Base-by-base conservation (phyloP, 257 asterid species). In the Solanum clarkiae region DNA sequence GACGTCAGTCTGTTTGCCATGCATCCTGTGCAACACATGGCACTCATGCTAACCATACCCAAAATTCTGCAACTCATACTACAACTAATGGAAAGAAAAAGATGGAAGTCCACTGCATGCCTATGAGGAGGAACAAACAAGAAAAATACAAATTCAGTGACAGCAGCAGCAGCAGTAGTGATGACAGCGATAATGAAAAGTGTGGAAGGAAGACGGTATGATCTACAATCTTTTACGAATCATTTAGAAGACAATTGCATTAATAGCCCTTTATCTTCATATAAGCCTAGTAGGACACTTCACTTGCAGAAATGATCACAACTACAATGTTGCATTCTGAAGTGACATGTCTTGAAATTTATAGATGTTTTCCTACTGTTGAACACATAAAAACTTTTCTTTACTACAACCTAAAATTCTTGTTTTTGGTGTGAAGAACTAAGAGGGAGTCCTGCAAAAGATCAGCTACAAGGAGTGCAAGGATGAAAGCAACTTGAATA, bases 141-240 rank as follows among this genome's bases (percentile, higher is more conserved):
- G 86, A 69, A 84, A 57, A 57, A 69, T 51, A 53, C 86, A 51
- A 74, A 55, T 53, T 60, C 66, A 36, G 80, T 8, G 80, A 74
- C 81, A 68, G 86, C 65, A 79, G 83, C 82, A 77, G 82, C 24
- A 75, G 82, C 65, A 84, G 81, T 55, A 83, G 86, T 47, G 75
- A 75, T 84, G 86, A 84, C 71, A 84, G 86, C 26, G 63, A 74
- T 59, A 12, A 56, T 10, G 84, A 84, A 55, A 83, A 83, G 45
- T 53, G 83, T 79, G 83, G 83, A 79, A 16, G 24, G 65, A 79
- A 79, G 83, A 79, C 53, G 83, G 65, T 79, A 79, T 26, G 83
- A 79, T 79, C 83, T 1, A 4, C 16, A 53, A 29, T 13, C 63
- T 51, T 29, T 17, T 26, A 51, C 17, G 5, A 53, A 75, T 75